phyloP scores from a whole-genome alignment of 2,329 filamentous ascomycete species.

The Alternaria angustiovoidea region DNA sequence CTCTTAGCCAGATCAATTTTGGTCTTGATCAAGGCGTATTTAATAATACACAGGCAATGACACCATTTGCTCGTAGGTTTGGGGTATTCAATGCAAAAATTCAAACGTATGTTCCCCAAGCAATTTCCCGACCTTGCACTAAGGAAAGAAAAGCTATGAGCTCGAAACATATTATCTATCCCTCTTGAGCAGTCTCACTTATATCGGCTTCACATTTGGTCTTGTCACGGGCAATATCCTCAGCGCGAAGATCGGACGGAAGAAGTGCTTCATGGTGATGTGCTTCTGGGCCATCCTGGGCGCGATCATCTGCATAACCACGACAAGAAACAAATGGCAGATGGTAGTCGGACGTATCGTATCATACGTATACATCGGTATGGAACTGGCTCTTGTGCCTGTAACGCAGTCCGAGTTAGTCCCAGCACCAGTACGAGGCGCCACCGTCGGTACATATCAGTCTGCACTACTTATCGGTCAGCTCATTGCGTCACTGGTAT shows the following conservation, averaged over 20 bases:
- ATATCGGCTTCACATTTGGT: not conserved
- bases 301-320: constrained; percentile 21
- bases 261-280: not conserved
- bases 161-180: not conserved
- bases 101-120: not conserved
- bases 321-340: constrained; percentile 13
- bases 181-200: not conserved
- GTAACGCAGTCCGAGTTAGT: constrained; percentile 26
- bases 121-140: not conserved
- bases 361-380: constrained; percentile 23
- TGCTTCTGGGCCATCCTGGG: not conserved
- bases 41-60: not conserved
- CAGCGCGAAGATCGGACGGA: not conserved
- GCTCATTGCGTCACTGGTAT: constrained; percentile 9
- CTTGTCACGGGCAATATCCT: not conserved
- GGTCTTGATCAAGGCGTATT: too few relatives aligned
- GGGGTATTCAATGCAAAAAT: constrained; percentile 1
- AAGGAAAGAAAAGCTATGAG: not conserved
- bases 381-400: constrained; percentile 28
- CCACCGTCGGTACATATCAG: constrained; percentile 14
- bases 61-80: constrained; percentile 1
- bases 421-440: constrained; percentile 18
- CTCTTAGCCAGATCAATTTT: not conserved
- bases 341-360: constrained; percentile 24
- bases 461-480: constrained; percentile 8